Conservation (phyloP, 2,329 filamentous ascomycete species). For the Dendryphion nanum region DNA sequence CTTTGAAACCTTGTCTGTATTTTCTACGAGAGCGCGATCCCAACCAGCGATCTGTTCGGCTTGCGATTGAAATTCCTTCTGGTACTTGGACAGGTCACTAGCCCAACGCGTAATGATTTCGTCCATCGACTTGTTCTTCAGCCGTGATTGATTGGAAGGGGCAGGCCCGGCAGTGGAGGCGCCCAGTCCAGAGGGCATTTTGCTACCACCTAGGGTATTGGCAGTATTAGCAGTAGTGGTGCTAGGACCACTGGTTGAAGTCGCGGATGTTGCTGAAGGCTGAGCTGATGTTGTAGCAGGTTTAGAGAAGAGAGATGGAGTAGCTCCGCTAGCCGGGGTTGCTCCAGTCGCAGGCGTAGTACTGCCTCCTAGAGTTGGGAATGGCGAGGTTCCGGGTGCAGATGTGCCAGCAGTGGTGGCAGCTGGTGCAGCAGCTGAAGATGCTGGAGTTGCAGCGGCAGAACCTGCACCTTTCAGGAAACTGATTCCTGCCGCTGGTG, state of each 20-base stretch:
- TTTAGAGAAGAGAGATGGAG: constrained; percentile 16
- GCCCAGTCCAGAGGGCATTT: constrained; percentile 50
- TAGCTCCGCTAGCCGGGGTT: constrained; percentile 4
- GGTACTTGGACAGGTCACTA: constrained; percentile 89
- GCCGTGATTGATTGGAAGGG: constrained; percentile 75
- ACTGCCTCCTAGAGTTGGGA: constrained; percentile 14
- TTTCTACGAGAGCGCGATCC: constrained; percentile 91
- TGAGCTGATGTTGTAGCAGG: constrained; percentile 8
- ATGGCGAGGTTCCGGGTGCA: constrained; percentile 7
- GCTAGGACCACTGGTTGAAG: constrained; percentile 17
- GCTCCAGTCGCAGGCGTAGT: constrained; percentile 6
- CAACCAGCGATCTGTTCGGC: constrained; percentile 83
- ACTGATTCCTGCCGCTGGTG: neutral
- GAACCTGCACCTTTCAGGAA: neutral
- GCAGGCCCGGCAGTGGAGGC: constrained; percentile 77
- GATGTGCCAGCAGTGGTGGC: constrained; percentile 5
- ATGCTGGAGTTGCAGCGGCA: neutral
- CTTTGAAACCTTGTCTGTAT: constrained; percentile 91
- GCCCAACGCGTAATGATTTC: constrained; percentile 98
- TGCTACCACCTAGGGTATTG: constrained; percentile 10
- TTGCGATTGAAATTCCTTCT: constrained; percentile 92
- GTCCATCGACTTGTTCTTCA: constrained; percentile 99
- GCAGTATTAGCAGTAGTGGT: constrained; percentile 20
- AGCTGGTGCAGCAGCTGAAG: neutral
- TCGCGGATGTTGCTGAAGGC: constrained; percentile 8